Evolutionary conservation across 352 stramenopile genomes (phyloP).

Genomic region (Phytophthora meadii): DNA sequence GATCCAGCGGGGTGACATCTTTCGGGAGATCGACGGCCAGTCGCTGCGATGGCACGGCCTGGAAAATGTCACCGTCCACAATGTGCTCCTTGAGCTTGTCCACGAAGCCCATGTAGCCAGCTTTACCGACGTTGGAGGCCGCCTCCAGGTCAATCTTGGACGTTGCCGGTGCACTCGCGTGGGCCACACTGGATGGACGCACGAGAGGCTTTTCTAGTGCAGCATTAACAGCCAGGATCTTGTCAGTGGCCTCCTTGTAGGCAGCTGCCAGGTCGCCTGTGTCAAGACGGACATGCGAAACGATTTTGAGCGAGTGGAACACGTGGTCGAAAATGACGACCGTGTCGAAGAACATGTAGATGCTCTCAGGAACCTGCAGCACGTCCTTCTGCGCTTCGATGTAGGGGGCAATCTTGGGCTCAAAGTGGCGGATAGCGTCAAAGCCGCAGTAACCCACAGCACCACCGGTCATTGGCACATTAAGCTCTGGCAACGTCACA

Average conservation of each 20-base stretch:
- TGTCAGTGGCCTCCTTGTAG: conserved; percentile 76
- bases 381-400: conserved; percentile 82
- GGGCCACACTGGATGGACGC: conserved; percentile 61
- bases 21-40: conserved; percentile 71
- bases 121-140: conserved; percentile 83
- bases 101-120: conserved; percentile 90
- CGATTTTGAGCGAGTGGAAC: conserved; percentile 91
- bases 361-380: conserved; percentile 85
- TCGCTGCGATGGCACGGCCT: conserved; percentile 88
- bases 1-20: conserved; percentile 74
- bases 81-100: conserved; percentile 90
- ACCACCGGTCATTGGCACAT: conserved; percentile 86
- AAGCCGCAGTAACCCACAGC: conserved; percentile 91
- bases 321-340: conserved; percentile 92
- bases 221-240: conserved; percentile 72
- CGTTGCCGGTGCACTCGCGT: conserved; percentile 50
- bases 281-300: conserved; percentile 83
- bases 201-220: conserved; percentile 69
- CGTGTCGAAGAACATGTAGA: conserved; percentile 93
- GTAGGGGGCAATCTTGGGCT: conserved; percentile 82
- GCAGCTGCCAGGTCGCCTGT: conserved; percentile 65
- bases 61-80: conserved; percentile 91
- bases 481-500: conserved; percentile 74
- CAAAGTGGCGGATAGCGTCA: conserved; percentile 90
- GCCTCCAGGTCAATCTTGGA: conserved; percentile 73